phyloP scores from a whole-genome alignment of 2,329 filamentous ascomycete genomes.

The Fusarium coffeatum region DNA sequence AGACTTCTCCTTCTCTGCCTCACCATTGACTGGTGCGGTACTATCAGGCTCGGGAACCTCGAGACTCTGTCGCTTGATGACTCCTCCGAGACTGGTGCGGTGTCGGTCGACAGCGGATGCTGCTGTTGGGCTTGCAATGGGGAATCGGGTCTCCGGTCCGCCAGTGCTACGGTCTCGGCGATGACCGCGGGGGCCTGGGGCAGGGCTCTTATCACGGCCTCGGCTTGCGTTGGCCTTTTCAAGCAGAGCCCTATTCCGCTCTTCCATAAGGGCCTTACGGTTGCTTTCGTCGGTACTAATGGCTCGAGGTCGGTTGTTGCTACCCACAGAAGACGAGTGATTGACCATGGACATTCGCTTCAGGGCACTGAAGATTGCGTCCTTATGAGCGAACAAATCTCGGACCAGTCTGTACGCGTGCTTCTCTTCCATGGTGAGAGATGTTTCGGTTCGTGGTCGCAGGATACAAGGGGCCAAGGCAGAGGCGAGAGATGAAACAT shows the following conservation, averaged over 20 bases:
- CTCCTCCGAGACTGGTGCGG: constrained; percentile 61
- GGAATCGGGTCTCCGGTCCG: constrained; percentile 83
- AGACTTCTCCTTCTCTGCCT: constrained; percentile 42
- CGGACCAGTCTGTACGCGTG: constrained; percentile 91
- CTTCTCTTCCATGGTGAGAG: constrained; percentile 93
- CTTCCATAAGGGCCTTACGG: constrained; percentile 92
- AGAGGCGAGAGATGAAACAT: constrained; percentile 78
- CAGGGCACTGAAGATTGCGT: constrained; percentile 92
- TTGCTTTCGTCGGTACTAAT: constrained; percentile 97
- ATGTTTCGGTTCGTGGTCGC: constrained; percentile 86
- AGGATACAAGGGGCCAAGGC: constrained; percentile 86
- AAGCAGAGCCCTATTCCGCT: constrained; percentile 85
- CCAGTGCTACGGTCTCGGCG: constrained; percentile 83
- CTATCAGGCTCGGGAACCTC: constrained; percentile 78
- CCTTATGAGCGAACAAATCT: constrained; percentile 93
- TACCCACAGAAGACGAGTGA: constrained; percentile 68
- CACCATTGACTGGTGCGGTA: constrained; percentile 58
- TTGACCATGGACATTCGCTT: constrained; percentile 85
- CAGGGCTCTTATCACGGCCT: constrained; percentile 80
- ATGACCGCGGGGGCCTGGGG: constrained; percentile 70
- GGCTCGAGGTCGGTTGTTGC: constrained; percentile 76
- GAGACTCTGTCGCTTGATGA: constrained; percentile 74
- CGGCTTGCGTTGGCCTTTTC: constrained; percentile 72
- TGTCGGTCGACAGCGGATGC: constrained; percentile 63
- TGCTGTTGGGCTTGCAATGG: constrained; percentile 75